Evolutionary conservation across 495 filamentous ascomycete genomes (phyloP).

Genomic region (Neurospora sp.): DNA sequence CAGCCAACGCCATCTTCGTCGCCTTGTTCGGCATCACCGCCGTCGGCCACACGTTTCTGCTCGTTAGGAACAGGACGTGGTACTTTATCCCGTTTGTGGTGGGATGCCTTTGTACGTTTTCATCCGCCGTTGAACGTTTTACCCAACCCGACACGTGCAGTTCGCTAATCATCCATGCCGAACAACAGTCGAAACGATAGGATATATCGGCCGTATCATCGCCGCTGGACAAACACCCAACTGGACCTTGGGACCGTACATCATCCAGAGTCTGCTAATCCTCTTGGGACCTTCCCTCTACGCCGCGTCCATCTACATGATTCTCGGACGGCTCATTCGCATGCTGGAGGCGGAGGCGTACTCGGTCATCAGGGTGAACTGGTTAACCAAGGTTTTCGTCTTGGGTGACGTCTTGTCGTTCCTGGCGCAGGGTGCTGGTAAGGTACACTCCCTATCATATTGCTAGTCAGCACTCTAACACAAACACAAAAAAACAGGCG

Average conservation of each 20-base stretch:
- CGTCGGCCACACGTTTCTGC: constrained; percentile 36
- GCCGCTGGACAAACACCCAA: constrained; percentile 21
- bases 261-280: constrained; percentile 20
- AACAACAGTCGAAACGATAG: constrained; percentile 43
- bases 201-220: constrained; percentile 46
- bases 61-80: constrained; percentile 41
- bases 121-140: not conserved
- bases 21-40: constrained; percentile 40
- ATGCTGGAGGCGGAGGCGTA: constrained; percentile 27
- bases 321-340: constrained; percentile 38
- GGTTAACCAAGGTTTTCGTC: constrained; percentile 43
- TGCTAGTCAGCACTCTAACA: not conserved
- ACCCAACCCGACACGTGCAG: not conserved
- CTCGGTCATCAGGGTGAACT: constrained; percentile 28
- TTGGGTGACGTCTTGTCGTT: constrained; percentile 35
- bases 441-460: not conserved
- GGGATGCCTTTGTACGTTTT: constrained; percentile 44
- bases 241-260: constrained; percentile 29
- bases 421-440: constrained; percentile 23
- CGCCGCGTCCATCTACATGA: constrained; percentile 51
- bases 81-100: constrained; percentile 52
- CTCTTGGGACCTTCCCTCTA: constrained; percentile 31
- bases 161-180: not conserved
- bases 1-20: constrained; percentile 39
- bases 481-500: constrained; percentile 4